These are phyloP conservation scores for Phytophthora sojae DNA, from an alignment of 352 stramenopile species.

Conservation along the genomic window DNA sequence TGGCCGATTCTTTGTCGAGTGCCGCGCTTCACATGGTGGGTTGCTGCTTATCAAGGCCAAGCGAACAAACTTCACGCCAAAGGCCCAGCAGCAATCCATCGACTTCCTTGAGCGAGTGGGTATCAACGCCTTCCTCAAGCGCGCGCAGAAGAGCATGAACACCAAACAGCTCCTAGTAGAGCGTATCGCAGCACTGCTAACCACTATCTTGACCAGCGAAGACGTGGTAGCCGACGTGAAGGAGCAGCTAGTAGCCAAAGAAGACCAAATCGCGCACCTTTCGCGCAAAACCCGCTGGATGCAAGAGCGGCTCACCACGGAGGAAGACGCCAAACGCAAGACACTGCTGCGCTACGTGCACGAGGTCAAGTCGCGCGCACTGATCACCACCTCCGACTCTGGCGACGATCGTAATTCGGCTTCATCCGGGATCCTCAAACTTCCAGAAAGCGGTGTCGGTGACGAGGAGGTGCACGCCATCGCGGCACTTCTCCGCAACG, in stretches of 20 bases:
- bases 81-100: constrained; percentile 60
- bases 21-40: constrained; percentile 79
- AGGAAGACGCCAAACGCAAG: constrained; percentile 96
- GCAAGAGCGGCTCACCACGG: constrained; percentile 86
- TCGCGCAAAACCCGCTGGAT: constrained; percentile 73
- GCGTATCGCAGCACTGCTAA: constrained; percentile 85
- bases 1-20: constrained; percentile 90
- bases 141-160: constrained; percentile 92
- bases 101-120: constrained; percentile 92
- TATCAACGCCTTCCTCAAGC: constrained; percentile 95
- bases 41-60: constrained; percentile 93
- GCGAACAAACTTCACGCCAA: constrained; percentile 74
- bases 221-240: constrained; percentile 65
- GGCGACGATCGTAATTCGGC: constrained; percentile 12
- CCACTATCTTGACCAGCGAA: constrained; percentile 75
- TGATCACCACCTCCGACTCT: constrained; percentile 19
- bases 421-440: constrained; percentile 56
- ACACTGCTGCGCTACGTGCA: constrained; percentile 96
- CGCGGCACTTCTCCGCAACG: constrained; percentile 91
- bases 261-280: constrained; percentile 89
- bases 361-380: constrained; percentile 89
- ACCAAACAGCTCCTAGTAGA: constrained; percentile 94
- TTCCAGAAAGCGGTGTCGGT: constrained; percentile 91
- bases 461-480: constrained; percentile 97
- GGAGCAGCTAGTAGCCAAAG: constrained; percentile 58